phyloP scores from a whole-genome alignment of 2,329 filamentous ascomycete genomes.

The Xylariaceae sp. region DNA sequence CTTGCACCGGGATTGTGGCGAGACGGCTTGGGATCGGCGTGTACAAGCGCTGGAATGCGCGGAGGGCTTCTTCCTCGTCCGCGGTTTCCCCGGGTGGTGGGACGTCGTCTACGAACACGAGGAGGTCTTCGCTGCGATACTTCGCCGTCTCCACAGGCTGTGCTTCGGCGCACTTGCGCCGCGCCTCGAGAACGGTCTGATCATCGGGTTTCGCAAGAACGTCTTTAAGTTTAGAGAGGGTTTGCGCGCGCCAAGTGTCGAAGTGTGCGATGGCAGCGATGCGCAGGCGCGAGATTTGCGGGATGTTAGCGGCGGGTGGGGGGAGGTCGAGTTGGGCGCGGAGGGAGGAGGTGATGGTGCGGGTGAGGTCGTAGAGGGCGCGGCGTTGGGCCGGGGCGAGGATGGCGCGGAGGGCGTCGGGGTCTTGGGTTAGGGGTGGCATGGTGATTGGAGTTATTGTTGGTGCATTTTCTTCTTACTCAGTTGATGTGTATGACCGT shows the following conservation, averaged over 20 bases:
- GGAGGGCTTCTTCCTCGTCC: background rate
- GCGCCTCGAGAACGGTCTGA: background rate
- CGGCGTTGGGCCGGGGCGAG: conserved; percentile 48
- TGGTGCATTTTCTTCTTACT: background rate
- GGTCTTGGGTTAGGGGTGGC: conserved; percentile 51
- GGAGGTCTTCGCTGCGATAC: background rate
- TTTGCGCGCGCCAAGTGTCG: background rate
- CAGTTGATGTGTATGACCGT: too few species aligned
- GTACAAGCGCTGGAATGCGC: background rate
- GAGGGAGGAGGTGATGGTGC: conserved; percentile 51
- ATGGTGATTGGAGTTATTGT: conserved; percentile 30
- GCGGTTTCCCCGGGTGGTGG: background rate
- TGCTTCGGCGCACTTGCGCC: background rate
- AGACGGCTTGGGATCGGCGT: background rate
- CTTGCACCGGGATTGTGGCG: background rate
- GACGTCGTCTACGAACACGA: background rate
- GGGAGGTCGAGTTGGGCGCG: conserved; percentile 43
- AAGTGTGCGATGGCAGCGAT: background rate
- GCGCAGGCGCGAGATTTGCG: background rate
- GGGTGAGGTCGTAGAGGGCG: conserved; percentile 46
- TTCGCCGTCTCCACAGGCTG: background rate
- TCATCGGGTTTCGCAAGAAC: background rate
- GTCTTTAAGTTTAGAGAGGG: background rate
- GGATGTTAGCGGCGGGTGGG: background rate
- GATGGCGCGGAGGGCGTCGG: conserved; percentile 50